Evolutionary conservation across 73 alveolate species (phyloP).

Genomic region (Effrenium voratum): DNA sequence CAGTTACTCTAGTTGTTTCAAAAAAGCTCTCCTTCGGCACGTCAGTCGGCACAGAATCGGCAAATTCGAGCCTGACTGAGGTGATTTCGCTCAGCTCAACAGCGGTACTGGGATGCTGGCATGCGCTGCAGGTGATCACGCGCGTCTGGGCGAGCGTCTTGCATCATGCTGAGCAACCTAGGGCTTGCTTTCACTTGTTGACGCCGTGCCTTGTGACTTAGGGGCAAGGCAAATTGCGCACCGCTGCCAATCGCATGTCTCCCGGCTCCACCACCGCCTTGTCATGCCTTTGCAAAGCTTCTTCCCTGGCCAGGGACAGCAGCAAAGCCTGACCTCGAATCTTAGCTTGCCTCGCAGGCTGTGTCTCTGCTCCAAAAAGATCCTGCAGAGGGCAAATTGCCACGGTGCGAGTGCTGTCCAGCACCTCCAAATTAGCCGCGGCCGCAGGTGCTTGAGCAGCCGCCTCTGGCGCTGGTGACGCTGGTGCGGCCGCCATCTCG

Average conservation of each 20-base stretch:
- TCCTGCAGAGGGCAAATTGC: no score
- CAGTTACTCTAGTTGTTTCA: no score
- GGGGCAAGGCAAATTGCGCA: slow-evolving; percentile 8
- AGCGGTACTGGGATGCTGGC: background rate
- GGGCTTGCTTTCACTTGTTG: background rate
- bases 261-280: background rate
- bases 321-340: background rate
- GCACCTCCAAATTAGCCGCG: background rate
- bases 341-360: background rate
- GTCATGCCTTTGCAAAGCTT: background rate
- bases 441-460: background rate
- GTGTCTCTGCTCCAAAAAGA: no score
- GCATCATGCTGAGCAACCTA: slow-evolving; percentile 26
- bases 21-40: background rate
- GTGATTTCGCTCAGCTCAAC: background rate
- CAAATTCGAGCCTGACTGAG: slow-evolving; percentile 4
- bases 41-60: slow-evolving; percentile 32
- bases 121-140: slow-evolving; percentile 59
- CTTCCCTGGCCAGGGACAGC: no score
- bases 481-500: no score
- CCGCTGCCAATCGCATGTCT: slow-evolving; percentile 49
- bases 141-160: slow-evolving; percentile 17
- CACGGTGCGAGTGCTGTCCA: no score
- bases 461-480: background rate
- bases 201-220: background rate